Evolutionary conservation across 306 rosid species (phyloP).

Genomic region (Rosa rugosa): DNA sequence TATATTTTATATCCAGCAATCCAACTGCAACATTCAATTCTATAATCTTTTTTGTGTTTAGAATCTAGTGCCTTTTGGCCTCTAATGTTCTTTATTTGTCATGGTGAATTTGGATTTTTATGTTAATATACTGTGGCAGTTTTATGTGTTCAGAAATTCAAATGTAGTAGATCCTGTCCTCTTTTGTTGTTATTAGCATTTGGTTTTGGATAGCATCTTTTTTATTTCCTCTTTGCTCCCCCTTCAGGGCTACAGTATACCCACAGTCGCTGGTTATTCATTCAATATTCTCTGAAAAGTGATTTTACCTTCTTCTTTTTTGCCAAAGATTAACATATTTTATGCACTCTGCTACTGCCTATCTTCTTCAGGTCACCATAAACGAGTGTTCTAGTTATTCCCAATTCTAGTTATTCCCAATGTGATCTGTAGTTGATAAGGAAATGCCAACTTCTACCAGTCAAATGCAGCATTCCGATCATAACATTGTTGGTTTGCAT

Average conservation of each 20-base stretch:
- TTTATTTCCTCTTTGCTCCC: neutral
- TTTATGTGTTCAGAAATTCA: neutral
- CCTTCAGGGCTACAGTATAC: neutral
- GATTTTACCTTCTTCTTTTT: neutral
- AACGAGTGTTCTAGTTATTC: neutral
- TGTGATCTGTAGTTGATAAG: neutral
- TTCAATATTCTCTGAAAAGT: constrained; percentile 1
- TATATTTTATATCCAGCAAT: neutral
- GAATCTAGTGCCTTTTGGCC: neutral
- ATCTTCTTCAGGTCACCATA: neutral
- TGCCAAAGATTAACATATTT: neutral
- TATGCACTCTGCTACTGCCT: neutral
- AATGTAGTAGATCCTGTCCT: neutral
- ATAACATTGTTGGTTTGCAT: neutral
- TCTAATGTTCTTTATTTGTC: neutral
- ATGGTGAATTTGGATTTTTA: neutral
- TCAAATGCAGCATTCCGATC: neutral
- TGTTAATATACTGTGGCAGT: neutral
- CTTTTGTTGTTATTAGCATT: neutral
- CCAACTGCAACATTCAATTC: neutral
- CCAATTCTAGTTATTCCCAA: neutral
- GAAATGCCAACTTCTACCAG: neutral
- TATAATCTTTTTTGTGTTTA: neutral
- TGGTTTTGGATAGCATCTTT: neutral
- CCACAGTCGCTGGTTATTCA: neutral